Evolutionary conservation across 371 early-diverging fungal genomes (phyloP).

Genomic region (Coemansia sp.): DNA sequence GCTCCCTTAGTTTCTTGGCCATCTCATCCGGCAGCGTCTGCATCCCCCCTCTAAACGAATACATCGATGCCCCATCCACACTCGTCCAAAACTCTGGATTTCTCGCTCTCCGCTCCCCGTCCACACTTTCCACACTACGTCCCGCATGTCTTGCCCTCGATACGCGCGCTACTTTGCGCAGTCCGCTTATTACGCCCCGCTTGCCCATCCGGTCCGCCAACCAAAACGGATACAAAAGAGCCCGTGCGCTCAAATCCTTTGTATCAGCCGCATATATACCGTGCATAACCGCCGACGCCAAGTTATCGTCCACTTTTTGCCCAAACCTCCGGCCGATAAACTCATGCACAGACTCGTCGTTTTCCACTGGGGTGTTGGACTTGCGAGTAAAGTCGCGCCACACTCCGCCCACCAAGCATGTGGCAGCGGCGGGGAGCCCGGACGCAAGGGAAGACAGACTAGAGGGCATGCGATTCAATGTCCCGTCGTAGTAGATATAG

Average conservation of each 20-base stretch:
- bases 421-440: constrained; percentile 54
- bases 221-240: constrained; percentile 64
- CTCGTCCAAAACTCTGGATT: constrained; percentile 62
- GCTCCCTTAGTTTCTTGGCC: constrained; percentile 52
- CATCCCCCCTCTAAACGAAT: constrained; percentile 80
- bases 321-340: constrained; percentile 81
- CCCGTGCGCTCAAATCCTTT: constrained; percentile 69
- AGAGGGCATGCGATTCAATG: constrained; percentile 69
- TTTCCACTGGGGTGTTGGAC: constrained; percentile 13
- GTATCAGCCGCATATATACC: constrained; percentile 94
- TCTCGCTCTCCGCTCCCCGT: constrained; percentile 32
- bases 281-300: constrained; percentile 86
- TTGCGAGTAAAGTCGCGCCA: constrained; percentile 53
- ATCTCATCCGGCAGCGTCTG: constrained; percentile 68
- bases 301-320: constrained; percentile 60
- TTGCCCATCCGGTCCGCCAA: constrained; percentile 39
- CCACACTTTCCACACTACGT: constrained; percentile 33
- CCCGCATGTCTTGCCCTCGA: constrained; percentile 32
- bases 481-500: constrained; percentile 71
- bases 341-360: constrained; percentile 73
- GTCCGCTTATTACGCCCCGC: constrained; percentile 23
- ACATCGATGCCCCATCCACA: constrained; percentile 67
- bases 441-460: constrained; percentile 53
- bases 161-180: constrained; percentile 37
- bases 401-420: constrained; percentile 56